Base-by-base conservation (phyloP, 345 rosid species). In the Euphorbia tirucalli region DNA sequence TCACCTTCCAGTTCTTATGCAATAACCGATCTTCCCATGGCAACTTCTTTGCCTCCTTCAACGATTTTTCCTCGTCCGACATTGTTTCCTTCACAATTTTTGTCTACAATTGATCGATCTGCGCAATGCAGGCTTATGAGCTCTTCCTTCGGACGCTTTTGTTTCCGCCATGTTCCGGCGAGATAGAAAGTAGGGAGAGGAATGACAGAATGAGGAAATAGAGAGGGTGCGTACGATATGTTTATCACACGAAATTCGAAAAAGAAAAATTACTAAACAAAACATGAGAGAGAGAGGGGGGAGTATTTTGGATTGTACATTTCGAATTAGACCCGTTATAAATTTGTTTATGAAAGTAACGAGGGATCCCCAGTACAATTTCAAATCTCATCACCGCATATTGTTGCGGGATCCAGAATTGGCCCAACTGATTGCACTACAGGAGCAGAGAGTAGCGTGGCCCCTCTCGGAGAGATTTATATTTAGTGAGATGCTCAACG, bases 251-350 rank as follows among this genome's bases (percentile, higher is more conserved):
- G 15, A 59, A 66, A 67, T 24, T 9, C 50, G 21, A 71, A 64
- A 32, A n/a, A 31, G 30, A 31, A 11, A 52, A 31, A 50, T 50
- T 69, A 78, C 59, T 22, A 1, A 71, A 62, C 54, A 80, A 64
- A 43, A 32, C 19, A 69, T 5, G 78, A 71, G 85, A 72, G 82
- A 71, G 68, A 55, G 64, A 35, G 59, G n/a, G n/a, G 18, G 75
- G 52, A 86, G 78, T 79, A 68, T 79, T 82, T 85, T 88, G 87
- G 81, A 79, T 77, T 80, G 80, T 80, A 84, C 88, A 88, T 83
- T 86, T 86, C 59, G 66, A 83, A 73, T 39, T 58, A 62, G 66
- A 78, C 85, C 73, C 82, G 15, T 0, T 22, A 0, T 1, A 0
- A 19, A 9, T 69, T 39, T 61, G 25, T 62, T 71, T 68, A 70